phyloP scores from a whole-genome alignment of 2,329 filamentous ascomycete species.

The Ophiocordyceps sinensis region DNA sequence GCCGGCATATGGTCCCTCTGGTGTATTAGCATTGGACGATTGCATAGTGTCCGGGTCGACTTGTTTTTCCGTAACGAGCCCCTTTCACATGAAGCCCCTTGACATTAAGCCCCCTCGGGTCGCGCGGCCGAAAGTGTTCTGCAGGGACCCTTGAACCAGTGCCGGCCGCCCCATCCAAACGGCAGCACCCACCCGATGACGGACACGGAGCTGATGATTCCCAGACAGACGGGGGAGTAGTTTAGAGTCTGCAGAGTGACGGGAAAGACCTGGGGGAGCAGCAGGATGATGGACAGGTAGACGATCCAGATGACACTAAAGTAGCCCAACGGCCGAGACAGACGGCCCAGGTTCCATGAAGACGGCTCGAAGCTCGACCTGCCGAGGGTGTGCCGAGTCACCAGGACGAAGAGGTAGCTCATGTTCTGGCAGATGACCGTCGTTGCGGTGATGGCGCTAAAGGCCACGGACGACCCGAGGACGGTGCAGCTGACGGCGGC shows the following conservation, averaged over 20 bases:
- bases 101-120: neutral
- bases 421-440: conserved; percentile 1
- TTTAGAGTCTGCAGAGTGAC: conserved; percentile 1
- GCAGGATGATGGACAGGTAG: conserved; percentile 1
- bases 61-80: too few species aligned
- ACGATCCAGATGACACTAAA: conserved; percentile 1
- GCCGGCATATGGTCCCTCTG: too few species aligned
- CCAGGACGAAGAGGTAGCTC: conserved; percentile 2
- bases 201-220: neutral
- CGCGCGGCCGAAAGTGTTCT: neutral
- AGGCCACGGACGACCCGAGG: conserved; percentile 1
- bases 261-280: conserved; percentile 2
- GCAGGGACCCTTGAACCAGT: conserved; percentile 2
- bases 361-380: conserved; percentile 1
- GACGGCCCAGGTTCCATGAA: conserved; percentile 1
- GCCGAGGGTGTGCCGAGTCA: conserved; percentile 2
- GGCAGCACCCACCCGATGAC: conserved; percentile 1
- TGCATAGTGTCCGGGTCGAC: too few species aligned
- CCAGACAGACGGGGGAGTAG: conserved; percentile 1
- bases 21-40: too few species aligned
- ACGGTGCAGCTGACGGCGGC: conserved; percentile 1
- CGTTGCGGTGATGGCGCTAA: conserved; percentile 2
- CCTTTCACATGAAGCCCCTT: too few species aligned
- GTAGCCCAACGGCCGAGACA: neutral
- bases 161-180: conserved; percentile 1